A percentile compares a stretch with the other conserved stretches of the same genome.
These are phyloP conservation scores for Termitomyces sp. DNA, from an alignment of 768 basidiomycete species.

Conservation along the genomic window DNA sequence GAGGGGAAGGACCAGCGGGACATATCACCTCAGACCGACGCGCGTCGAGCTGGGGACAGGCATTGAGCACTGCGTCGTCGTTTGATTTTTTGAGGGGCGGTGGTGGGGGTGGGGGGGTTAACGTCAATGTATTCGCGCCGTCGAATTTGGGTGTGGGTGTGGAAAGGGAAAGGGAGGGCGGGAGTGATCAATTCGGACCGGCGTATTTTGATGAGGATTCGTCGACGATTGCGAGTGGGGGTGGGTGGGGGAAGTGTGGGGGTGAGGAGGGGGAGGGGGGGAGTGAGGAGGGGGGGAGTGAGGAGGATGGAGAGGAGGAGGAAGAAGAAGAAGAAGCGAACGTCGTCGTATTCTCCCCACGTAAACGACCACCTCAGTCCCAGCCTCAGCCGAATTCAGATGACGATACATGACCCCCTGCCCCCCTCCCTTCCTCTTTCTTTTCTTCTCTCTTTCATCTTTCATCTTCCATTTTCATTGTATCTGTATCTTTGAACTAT, in stretches of 20 bases:
- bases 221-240: constrained; percentile 48
- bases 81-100: constrained; percentile 24
- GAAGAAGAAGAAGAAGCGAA: constrained; percentile 30
- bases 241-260: constrained; percentile 13
- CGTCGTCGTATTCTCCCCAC: constrained; percentile 29
- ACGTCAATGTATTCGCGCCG: too few species aligned
- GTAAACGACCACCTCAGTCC: constrained; percentile 11
- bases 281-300: constrained; percentile 1
- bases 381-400: too few species aligned
- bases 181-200: constrained; percentile 17
- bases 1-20: too few species aligned
- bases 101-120: neutral
- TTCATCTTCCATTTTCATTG: too few species aligned
- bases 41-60: constrained; percentile 64
- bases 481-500: too few species aligned
- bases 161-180: neutral
- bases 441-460: too few species aligned
- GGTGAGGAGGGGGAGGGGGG: constrained; percentile 24
- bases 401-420: neutral
- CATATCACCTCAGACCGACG: constrained; percentile 48
- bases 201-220: constrained; percentile 44
- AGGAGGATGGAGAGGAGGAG: constrained; percentile 11
- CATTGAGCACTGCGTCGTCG: constrained; percentile 32
- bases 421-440: too few species aligned
- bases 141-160: too few species aligned